Conservation (phyloP, 371 early-diverging fungal species). For the Rhizopus stolonifer region DNA sequence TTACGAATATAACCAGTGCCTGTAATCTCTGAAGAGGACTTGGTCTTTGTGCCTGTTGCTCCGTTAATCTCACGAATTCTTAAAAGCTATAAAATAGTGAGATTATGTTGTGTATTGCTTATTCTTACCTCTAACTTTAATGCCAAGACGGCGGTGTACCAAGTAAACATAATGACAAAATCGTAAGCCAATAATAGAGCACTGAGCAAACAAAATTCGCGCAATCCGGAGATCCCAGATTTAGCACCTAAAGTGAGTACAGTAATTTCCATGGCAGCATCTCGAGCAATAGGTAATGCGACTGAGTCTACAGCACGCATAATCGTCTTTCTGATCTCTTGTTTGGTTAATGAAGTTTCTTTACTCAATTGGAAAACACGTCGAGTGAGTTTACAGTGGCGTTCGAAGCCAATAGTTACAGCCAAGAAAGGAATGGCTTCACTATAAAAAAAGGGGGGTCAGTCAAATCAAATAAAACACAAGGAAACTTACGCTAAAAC, state of each 20-base stretch:
- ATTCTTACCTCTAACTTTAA: constrained; percentile 77
- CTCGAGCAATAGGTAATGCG: constrained; percentile 66
- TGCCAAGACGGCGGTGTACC: constrained; percentile 84
- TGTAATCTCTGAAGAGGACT: constrained; percentile 10
- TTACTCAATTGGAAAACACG: constrained; percentile 64
- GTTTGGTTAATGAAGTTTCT: constrained; percentile 32
- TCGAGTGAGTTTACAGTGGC: constrained; percentile 79
- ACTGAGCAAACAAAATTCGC: constrained; percentile 81
- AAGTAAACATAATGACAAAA: constrained; percentile 80
- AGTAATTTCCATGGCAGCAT: constrained; percentile 81
- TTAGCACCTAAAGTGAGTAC: constrained; percentile 78
- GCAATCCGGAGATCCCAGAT: constrained; percentile 75
- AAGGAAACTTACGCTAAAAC: constrained; percentile 56
- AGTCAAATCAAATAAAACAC: no score
- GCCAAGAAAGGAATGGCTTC: constrained; percentile 93
- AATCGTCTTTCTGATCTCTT: constrained; percentile 66
- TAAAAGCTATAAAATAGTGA: constrained; percentile 9
- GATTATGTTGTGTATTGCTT: background rate
- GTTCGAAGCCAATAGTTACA: constrained; percentile 92
- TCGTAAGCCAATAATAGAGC: constrained; percentile 84
- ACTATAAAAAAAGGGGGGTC: constrained; percentile 35
- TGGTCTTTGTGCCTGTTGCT: background rate
- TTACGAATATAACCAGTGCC: constrained; percentile 45
- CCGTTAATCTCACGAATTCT: constrained; percentile 39
- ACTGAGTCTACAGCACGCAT: constrained; percentile 70